Base-by-base conservation (phyloP, 192 early-diverging fungal species). In the Coemansia sp. region DNA sequence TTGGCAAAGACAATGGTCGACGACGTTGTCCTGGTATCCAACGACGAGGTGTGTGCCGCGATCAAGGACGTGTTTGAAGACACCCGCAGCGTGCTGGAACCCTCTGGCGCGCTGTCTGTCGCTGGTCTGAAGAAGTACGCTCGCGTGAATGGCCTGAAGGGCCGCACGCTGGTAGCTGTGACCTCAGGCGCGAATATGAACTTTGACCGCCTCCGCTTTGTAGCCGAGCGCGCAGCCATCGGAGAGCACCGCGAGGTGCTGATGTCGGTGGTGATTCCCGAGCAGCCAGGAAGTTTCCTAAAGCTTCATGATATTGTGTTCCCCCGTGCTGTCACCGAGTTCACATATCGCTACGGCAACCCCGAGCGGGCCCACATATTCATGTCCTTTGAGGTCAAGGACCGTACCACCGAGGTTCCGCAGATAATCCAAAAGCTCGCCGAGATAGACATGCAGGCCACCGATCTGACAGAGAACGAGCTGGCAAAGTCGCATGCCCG, bases 171-270 rank as follows among this genome's bases (percentile, higher is more conserved):
- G 64, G 89, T 99, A 18, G 89, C 92, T 6, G 85, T 97, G 61
- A 87, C 91, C 34, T 93, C 91, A 15, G 98, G 98, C 15, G 98
- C 98, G 45, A 99, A 99, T 85, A 97, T 98, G 90, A 96, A 99
- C 78, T 99, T 98, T 89, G 95, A 97, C 74, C 90, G 96, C 1
- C 85, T 99, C n/a, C 89, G 95, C 48, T 98, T 98, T 70, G 95
- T 99, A 1, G 94, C 95, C 15, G 96, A 99, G 75, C 91, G 98
- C 58, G 95, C 98, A 4, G 89, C 92, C 5, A 76, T 98, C n/a
- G 96, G 98, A 57, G 98, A 99, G 76, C 85, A 92, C 38, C 85
- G 76, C 53, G 98, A 99, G 76, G 98, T 90, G 2, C 87, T 99
- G n/a, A 85, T 95, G 35, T 91, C 88, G 3, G 93, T 94, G 7